Base-by-base conservation (phyloP, 129 eudicot species). In the Chrysanthemum lavandulifolium region DNA sequence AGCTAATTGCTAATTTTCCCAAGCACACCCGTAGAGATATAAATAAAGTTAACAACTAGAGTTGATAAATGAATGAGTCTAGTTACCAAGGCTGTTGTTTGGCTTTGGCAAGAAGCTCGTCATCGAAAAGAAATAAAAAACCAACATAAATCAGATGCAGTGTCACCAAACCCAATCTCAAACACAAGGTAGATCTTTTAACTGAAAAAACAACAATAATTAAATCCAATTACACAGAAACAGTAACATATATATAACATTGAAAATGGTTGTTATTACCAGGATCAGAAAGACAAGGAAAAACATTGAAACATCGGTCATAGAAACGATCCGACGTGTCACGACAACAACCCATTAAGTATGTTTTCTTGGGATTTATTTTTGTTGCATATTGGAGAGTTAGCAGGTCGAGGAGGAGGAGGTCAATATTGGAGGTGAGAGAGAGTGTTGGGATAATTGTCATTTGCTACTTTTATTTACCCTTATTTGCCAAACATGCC, bases 271-370 rank as follows among this genome's bases (percentile, higher is more conserved):
- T 5, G 23, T 18, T 23, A n/a, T 70, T 74, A 93, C 98, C 97
- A 33, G 98, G 96, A 84, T 94, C 97, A 71, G 91, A 76, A 52
- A 94, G 89, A 72, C 98, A 87, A 12, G 98, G 98, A 71, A 86
- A 84, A 73, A 70, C 52, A 65, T 76, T 84, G 67, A 71, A 76
- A 79, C 90, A 89, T 29, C 88, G 82, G 78, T 87, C 88, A 78
- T 74, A 69, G 82, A 60, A 56, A 31, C 86, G 91, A 77, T 84
- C 88, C 61, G 86, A 81, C 27, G 77, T 43, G 82, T 77, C 80
- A 10, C 86, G 87, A 79, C 90, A 79, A 53, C 81, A 82, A 61
- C 79, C 82, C 79, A 82, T 81, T 19, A 76, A 58, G 80, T 67
- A 18, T 31, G 56, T 54, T 33, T 66, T 8, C 2, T 40, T 40